A percentile compares a stretch with the other conserved stretches of the same genome.
These are phyloP conservation scores for Isatis tinctoria DNA, from an alignment of 345 rosid genomes.

Conservation along the genomic window DNA sequence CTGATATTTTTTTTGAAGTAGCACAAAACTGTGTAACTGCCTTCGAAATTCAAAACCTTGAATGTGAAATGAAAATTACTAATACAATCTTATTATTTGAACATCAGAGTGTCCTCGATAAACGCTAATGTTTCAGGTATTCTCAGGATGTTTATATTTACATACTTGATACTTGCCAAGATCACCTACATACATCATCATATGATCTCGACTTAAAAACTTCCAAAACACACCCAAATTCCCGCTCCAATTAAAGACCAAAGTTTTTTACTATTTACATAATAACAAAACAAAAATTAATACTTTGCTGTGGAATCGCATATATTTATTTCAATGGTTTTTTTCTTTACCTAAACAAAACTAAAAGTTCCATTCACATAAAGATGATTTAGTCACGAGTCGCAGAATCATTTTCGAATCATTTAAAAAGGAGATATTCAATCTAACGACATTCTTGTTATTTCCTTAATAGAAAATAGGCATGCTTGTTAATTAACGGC, in stretches of 20 bases:
- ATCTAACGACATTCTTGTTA: not conserved
- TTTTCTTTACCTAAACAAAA: not conserved
- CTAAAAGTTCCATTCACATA: conserved; percentile 1
- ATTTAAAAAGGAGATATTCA: not conserved
- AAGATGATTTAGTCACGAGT: conserved; percentile 21
- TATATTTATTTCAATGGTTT: not conserved
- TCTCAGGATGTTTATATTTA: too few species aligned
- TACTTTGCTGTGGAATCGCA: not conserved
- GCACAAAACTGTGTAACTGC: too few species aligned
- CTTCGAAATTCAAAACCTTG: too few species aligned
- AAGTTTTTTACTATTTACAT: not conserved
- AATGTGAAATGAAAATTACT: too few species aligned
- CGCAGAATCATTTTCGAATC: conserved; percentile 3
- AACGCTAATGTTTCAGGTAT: not conserved
- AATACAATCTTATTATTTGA: not conserved
- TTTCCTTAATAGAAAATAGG: not conserved
- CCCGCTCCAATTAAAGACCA: not conserved
- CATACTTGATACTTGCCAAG: too few species aligned
- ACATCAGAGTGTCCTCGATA: not conserved
- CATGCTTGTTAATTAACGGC: not conserved
- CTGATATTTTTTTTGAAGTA: too few species aligned
- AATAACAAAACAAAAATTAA: not conserved
- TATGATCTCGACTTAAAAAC: not conserved
- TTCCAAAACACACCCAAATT: not conserved
- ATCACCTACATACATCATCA: not conserved